A percentile compares a stretch with the other conserved stretches of the same genome.
Conservation (phyloP, 139 green algal genomes). For the Trebouxia sp. region DNA sequence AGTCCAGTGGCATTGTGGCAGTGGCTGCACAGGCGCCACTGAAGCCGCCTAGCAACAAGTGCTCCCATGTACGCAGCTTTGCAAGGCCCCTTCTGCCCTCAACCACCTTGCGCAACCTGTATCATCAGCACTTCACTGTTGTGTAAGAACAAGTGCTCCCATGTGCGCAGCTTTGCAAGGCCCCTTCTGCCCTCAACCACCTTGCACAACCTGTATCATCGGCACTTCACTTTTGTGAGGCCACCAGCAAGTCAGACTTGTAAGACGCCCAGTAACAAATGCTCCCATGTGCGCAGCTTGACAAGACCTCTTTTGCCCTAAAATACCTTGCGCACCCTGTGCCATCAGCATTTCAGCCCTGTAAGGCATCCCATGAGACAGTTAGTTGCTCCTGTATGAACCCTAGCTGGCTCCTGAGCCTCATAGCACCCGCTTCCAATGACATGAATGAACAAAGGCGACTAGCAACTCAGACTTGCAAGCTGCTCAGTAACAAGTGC, state of each 20-base stretch:
- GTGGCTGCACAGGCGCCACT: constrained; percentile 59
- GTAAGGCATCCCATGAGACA: too few species aligned
- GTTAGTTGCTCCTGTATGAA: too few species aligned
- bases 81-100: constrained; percentile 33
- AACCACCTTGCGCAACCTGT: constrained; percentile 36
- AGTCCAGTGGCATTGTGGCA: constrained; percentile 76
- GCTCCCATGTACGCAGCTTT: constrained; percentile 52
- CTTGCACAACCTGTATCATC: constrained; percentile 21
- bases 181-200: constrained; percentile 40
- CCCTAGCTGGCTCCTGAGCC: too few species aligned
- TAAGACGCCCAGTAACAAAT: constrained; percentile 45
- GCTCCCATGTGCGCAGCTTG: constrained; percentile 52
- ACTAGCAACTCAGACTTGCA: too few species aligned
- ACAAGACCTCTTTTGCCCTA: constrained; percentile 32
- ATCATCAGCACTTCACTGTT: not conserved
- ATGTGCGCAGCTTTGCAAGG: constrained; percentile 40
- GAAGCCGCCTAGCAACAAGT: constrained; percentile 63
- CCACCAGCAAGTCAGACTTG: not conserved
- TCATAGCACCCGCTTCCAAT: too few species aligned
- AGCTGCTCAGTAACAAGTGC: constrained; percentile 63
- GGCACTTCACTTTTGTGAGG: not conserved
- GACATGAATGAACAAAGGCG: too few species aligned
- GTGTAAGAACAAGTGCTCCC: constrained; percentile 56
- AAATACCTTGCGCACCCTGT: constrained; percentile 35
- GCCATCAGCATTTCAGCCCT: not conserved